phyloP scores from a whole-genome alignment of 768 basidiomycete genomes.

The Pholiota conissans region DNA sequence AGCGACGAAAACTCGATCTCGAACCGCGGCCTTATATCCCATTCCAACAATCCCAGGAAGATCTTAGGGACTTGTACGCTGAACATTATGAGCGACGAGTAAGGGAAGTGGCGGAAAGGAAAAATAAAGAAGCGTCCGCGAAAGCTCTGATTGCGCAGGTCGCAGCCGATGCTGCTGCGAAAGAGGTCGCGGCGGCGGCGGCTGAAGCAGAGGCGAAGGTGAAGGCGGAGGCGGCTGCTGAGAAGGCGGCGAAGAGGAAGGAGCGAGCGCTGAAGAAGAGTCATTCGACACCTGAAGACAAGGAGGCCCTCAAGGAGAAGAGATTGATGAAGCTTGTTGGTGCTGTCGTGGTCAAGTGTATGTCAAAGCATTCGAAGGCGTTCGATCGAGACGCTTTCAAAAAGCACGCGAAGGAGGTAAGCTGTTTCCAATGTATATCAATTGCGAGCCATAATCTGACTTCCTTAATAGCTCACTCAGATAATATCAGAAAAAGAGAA shows the following conservation, averaged over 20 bases:
- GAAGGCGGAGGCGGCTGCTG: conserved; percentile 30
- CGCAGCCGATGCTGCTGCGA: conserved; percentile 29
- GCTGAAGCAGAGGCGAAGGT: conserved; percentile 29
- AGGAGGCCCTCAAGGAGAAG: conserved; percentile 78
- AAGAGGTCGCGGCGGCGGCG: conserved; percentile 27
- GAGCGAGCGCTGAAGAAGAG: conserved; percentile 38
- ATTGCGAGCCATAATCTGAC: conserved; percentile 2
- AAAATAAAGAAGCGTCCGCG: conserved; percentile 23
- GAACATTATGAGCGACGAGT: background rate
- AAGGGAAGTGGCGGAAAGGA: no score
- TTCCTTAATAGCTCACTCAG: conserved; percentile 65
- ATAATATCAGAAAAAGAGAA: conserved; percentile 95
- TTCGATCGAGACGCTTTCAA: conserved; percentile 87
- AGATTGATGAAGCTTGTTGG: conserved; percentile 79
- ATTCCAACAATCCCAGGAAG: background rate
- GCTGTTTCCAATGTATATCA: background rate
- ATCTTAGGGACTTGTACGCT: background rate
- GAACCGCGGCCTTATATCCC: background rate
- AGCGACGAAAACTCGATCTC: background rate
- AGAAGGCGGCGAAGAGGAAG: conserved; percentile 33
- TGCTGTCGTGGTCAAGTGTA: conserved; percentile 85
- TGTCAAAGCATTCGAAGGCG: conserved; percentile 83
- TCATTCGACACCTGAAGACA: conserved; percentile 50
- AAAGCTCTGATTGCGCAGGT: conserved; percentile 39
- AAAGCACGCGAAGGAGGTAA: conserved; percentile 91